A percentile compares a stretch with the other conserved stretches of the same genome.
Evolutionary conservation across 2,329 filamentous ascomycete species (phyloP).

Genomic region (Fusarium humuli): DNA sequence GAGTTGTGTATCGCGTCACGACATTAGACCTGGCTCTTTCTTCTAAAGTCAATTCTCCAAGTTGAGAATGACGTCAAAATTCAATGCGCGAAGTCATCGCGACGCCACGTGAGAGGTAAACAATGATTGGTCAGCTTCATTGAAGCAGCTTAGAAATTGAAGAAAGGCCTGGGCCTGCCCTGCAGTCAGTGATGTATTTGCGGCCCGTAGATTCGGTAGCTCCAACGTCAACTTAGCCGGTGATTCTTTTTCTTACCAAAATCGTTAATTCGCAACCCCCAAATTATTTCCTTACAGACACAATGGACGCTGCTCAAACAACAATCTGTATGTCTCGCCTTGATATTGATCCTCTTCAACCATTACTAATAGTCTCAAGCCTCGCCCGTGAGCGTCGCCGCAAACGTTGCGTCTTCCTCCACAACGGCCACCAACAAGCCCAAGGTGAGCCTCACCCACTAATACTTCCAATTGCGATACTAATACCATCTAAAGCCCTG

Average conservation of each 20-base stretch:
- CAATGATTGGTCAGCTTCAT: constrained; percentile 47
- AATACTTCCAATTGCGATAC: constrained; percentile 29
- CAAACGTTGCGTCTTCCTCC: constrained; percentile 48
- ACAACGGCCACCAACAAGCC: constrained; percentile 52
- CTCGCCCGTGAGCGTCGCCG: constrained; percentile 41
- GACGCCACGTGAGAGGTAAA: constrained; percentile 46
- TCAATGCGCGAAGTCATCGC: constrained; percentile 34
- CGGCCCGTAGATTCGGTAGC: constrained; percentile 7
- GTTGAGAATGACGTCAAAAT: constrained; percentile 46
- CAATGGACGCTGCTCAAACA: constrained; percentile 49
- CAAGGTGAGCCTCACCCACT: constrained; percentile 53
- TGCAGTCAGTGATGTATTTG: constrained; percentile 10
- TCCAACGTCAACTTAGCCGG: constrained; percentile 22
- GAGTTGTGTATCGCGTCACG: neutral
- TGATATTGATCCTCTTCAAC: neutral
- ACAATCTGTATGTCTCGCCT: constrained; percentile 42
- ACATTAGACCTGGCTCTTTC: neutral
- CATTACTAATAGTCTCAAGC: constrained; percentile 27
- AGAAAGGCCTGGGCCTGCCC: constrained; percentile 31
- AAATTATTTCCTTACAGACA: constrained; percentile 26
- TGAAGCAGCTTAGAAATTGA: constrained; percentile 49
- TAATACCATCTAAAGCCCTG: constrained; percentile 74
- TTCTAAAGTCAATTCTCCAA: neutral
- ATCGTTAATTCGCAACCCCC: constrained; percentile 36
- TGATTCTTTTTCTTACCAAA: constrained; percentile 20